Conservation (phyloP, 2,329 filamentous ascomycete genomes). For the Botrytis tulipae region DNA sequence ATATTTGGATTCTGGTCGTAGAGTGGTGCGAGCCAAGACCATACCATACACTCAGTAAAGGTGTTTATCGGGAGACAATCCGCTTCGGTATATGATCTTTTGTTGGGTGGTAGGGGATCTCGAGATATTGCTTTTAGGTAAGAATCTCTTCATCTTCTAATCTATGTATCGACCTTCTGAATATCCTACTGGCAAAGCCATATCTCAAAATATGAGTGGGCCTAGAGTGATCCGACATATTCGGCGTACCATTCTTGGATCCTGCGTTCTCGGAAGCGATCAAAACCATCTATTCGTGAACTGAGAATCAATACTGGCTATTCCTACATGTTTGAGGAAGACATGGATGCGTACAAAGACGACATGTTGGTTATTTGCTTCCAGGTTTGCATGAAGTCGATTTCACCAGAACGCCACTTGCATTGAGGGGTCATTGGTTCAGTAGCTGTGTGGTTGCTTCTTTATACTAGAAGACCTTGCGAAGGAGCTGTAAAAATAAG, state of each 20-base stretch:
- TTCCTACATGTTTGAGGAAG: constrained; percentile 52
- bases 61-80: constrained; percentile 57
- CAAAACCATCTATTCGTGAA: constrained; percentile 49
- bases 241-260: constrained; percentile 43
- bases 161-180: constrained; percentile 48
- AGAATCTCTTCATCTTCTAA: too few species aligned
- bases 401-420: constrained; percentile 54
- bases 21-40: constrained; percentile 59
- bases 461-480: constrained; percentile 31
- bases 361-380: constrained; percentile 43
- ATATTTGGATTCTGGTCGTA: constrained; percentile 55
- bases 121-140: too few species aligned
- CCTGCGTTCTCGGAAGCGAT: constrained; percentile 53
- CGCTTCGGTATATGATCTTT: constrained; percentile 55
- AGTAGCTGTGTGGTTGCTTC: constrained; percentile 40
- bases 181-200: constrained; percentile 44
- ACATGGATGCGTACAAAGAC: constrained; percentile 49
- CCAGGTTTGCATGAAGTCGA: constrained; percentile 48
- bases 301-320: constrained; percentile 48
- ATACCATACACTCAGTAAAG: constrained; percentile 46
- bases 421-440: constrained; percentile 41
- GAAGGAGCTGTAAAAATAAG: constrained; percentile 24
- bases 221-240: constrained; percentile 51
- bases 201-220: constrained; percentile 25
- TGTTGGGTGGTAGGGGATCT: constrained; percentile 15